Base-by-base conservation (phyloP, 495 filamentous ascomycete species). In the Trichoderma asperelloides region DNA sequence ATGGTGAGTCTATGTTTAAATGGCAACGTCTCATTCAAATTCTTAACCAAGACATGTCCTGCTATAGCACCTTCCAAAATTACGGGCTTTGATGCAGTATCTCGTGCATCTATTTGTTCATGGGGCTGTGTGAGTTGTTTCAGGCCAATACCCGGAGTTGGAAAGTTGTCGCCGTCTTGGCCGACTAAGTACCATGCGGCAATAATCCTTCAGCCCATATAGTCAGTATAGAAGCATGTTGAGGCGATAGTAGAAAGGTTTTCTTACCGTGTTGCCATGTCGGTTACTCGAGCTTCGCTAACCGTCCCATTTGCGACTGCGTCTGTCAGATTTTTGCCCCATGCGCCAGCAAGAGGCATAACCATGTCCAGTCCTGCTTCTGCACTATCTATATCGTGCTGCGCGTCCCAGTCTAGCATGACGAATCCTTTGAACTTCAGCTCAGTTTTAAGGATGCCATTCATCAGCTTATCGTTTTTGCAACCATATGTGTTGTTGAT, bases 381-480 rank as follows among this genome's bases (percentile, higher is more conserved):
- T 0, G 82, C 81, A 13, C 83, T 82, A 21, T 79, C 76, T 0
- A 83, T 77, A 9, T 84, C 86, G 0, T 89, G 87, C 27, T 83
- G 82, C 13, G 84, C 87, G 65, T 79, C 77, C 87, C 87, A 90
- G 72, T 91, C 88, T 21, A 79, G 80, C 65, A 89, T 80, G 21
- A 91, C 84, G 68, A 84, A 88, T 8, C 88, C 88, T 60, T 87
- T 78, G 72, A 88, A 89, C 1, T 84, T 87, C 0, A 91, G 77
- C 69, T 91, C 87, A 1, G 77, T 79, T 70, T 91, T 91, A 5
- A 91, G 75, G 1, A 91, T 70, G 1, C 83, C 82, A 69, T 88
- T 89, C 55, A 87, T 78, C 0, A 79, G 73, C 49, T 89, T 84
- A 66, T 80, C 83, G 71, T 89, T 90, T 69, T 85, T 77, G 68